A percentile compares a stretch with the other conserved stretches of the same genome.
Evolutionary conservation across 306 rosid species (phyloP).

Genomic region (Fagus sylvatica): DNA sequence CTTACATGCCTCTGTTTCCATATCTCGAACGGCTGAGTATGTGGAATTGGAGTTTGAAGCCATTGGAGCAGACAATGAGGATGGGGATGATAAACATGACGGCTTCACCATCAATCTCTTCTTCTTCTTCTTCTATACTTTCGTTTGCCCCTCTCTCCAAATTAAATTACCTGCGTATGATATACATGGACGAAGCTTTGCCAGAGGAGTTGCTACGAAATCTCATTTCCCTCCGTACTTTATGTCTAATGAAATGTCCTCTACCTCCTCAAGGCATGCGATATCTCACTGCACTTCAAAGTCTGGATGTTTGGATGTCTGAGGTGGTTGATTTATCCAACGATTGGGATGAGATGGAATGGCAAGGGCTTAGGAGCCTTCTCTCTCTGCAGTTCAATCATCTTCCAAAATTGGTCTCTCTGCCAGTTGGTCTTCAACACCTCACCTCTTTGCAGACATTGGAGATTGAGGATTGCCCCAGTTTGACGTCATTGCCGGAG

Average conservation of each 20-base stretch:
- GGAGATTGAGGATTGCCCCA: rapidly evolving
- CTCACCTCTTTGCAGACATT: not conserved
- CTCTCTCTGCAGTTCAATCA: rapidly evolving
- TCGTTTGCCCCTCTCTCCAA: not conserved
- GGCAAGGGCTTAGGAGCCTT: not conserved
- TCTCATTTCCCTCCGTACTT: not conserved
- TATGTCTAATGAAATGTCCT: not conserved
- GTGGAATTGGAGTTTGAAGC: not conserved
- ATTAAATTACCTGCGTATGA: not conserved
- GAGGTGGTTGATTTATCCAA: not conserved
- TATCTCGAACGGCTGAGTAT: too few species aligned
- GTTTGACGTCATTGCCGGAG: not conserved
- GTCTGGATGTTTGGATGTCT: rapidly evolving
- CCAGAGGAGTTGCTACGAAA: not conserved
- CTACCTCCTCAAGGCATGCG: not conserved
- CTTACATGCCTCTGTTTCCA: too few species aligned
- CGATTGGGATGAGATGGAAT: not conserved
- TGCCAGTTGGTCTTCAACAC: constrained; percentile 6
- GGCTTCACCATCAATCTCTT: not conserved
- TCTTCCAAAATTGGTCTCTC: constrained; percentile 8
- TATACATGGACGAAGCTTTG: not conserved
- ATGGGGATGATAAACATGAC: too few species aligned
- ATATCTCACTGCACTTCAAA: not conserved
- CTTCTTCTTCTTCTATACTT: not conserved
- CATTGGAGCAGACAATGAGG: not conserved